These are phyloP conservation scores for Telfairia occidentalis DNA, from an alignment of 331 rosid genomes.

Conservation along the genomic window DNA sequence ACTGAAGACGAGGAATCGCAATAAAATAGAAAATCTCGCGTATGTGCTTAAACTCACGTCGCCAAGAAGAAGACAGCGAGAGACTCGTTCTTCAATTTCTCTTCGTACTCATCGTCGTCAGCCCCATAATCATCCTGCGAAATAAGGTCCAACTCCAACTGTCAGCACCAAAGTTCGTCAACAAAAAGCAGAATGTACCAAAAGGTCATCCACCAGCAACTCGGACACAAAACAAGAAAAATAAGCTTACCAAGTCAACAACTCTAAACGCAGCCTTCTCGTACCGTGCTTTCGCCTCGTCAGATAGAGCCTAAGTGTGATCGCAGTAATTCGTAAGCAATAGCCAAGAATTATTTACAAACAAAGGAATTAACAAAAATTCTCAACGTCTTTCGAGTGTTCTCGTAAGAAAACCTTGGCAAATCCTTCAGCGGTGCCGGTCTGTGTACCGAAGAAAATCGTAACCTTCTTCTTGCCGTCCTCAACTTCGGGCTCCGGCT, in stretches of 20 bases:
- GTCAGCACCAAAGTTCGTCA: constrained; percentile 3
- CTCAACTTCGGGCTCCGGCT: constrained; percentile 45
- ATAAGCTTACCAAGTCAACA: constrained; percentile 1
- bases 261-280: constrained; percentile 10
- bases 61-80: constrained; percentile 76
- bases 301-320: constrained; percentile 15
- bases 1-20: not conserved
- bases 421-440: constrained; percentile 98
- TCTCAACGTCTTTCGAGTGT: not conserved
- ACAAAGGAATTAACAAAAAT: not conserved
- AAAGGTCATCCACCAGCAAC: constrained; percentile 1
- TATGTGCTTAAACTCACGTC: constrained; percentile 48
- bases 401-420: constrained; percentile 45
- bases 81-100: constrained; percentile 57
- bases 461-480: constrained; percentile 76
- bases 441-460: constrained; percentile 89
- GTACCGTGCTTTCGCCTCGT: constrained; percentile 22
- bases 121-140: constrained; percentile 76
- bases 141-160: constrained; percentile 2
- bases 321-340: constrained; percentile 1
- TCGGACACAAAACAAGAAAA: not conserved
- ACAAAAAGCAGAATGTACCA: not conserved
- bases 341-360: not conserved
- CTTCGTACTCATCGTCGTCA: constrained; percentile 71
- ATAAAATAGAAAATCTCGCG: not conserved